phyloP scores from a whole-genome alignment of 257 asterid genomes.

The Solanum habrochaites region DNA sequence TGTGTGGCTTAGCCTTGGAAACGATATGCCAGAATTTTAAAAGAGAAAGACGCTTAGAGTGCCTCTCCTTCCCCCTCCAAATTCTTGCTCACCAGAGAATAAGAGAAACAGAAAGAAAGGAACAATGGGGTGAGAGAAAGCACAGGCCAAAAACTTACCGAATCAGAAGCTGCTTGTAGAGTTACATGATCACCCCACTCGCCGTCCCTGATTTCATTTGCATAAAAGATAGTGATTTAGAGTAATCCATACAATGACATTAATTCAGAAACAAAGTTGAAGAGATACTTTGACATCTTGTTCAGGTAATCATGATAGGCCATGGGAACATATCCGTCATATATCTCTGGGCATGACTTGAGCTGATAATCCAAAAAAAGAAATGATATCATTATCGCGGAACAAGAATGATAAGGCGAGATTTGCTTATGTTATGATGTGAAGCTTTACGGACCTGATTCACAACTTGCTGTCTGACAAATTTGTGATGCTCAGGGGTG shows the following conservation, averaged over 20 bases:
- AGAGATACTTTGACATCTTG: slow-evolving; percentile 75
- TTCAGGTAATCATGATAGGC: slow-evolving; percentile 62
- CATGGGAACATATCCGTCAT: slow-evolving; percentile 94
- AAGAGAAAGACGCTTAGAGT: not conserved
- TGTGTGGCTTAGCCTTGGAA: not conserved
- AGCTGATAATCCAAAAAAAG: slow-evolving; percentile 45
- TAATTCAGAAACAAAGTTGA: slow-evolving; percentile 1
- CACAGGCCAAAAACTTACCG: slow-evolving; percentile 33
- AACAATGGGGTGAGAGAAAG: not conserved
- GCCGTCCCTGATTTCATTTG: slow-evolving; percentile 48
- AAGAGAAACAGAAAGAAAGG: not conserved
- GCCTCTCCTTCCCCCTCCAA: not conserved
- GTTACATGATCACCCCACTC: slow-evolving; percentile 99
- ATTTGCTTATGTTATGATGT: not conserved
- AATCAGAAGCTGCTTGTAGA: slow-evolving; percentile 96
- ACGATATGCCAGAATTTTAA: not conserved
- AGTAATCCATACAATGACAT: slow-evolving; percentile 8
- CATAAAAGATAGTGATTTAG: not conserved
- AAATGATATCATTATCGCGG: slow-evolving; percentile 6
- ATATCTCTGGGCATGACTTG: slow-evolving; percentile 59
- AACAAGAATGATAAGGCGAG: not conserved
- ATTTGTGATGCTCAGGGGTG: slow-evolving; percentile 83
- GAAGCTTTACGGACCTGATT: slow-evolving; percentile 51
- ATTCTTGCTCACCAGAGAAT: not conserved
- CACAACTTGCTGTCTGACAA: slow-evolving; percentile 84